Base-by-base conservation (phyloP, 2,329 filamentous ascomycete genomes). In the Calonectria pseudoreteaudii region DNA sequence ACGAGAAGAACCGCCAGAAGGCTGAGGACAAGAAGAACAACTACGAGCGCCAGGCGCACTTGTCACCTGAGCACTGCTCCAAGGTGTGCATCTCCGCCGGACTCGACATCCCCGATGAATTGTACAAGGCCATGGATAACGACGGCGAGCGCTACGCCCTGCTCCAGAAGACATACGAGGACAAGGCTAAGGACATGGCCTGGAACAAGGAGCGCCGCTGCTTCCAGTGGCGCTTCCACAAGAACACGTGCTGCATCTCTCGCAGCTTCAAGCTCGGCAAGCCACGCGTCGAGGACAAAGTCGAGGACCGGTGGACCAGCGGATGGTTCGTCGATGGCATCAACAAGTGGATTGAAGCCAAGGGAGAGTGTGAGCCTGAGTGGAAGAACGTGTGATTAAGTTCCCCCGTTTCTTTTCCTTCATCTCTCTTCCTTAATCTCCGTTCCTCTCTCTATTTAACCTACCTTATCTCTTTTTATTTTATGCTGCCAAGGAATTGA, bases 271-370 rank as follows among this genome's bases (percentile, higher is more conserved):
- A 86, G 77, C 80, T 88, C 6, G 87, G 87, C 34, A 80, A 82
- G 44, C 86, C 87, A 13, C 83, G 79, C 36, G 78, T 74, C 13
- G 79, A 80, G n/a, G 76, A 81, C 41, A 80, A 81, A 28, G 80
- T 79, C 10, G 82, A 82, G 52, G 80, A 79, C 14, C 83, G 79
- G 64, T 86, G 84, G 73, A 83, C 80, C 28, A 88, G 86, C 64
- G 87, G 87, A 2, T 88, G 87, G 87, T 85, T 88, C 71, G 76
- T 87, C 41, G 82, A 86, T 66, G 86, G 87, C 49, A 88, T 88
- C 79, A 82, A 86, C 50, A 84, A 87, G 72, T 89, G 87, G 87
- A 86, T 88, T 66, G 82, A 84, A 10, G 83, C 85, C 23, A 85
- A 82, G 78, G 87, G 86, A 10, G 85, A 87, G 60, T 89, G 87